Base-by-base conservation (phyloP, 768 basidiomycete species). In the Dioszegia crocea region DNA sequence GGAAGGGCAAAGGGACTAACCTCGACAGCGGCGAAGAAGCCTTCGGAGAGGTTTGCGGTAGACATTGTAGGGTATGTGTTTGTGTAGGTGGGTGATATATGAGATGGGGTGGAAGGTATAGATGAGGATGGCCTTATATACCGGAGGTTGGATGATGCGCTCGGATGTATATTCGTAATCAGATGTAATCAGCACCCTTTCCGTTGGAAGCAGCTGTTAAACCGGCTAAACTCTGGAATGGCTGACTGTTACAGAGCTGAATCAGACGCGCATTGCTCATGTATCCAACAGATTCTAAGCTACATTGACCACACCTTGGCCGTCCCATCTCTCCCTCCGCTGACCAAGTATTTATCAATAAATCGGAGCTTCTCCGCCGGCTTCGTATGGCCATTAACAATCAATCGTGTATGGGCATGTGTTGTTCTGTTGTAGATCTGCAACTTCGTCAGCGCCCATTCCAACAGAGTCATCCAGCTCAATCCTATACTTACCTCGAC, bases 221-320 rank as follows among this genome's bases (percentile, higher is more conserved):
- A 33, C 33, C 33, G 33, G 33, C 14, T 6, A 14, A 33, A 33
- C 14, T 33, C 33, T 33, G 33, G 33, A 33, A 6, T 14, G 8
- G 14, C 33, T 33, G 6, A 33, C 8, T 14, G 14, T 6, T 33
- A 33, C 33, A 14, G 33, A 33, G 33, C 33, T 6, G 33, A 14
- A 6, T 6, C 33, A 6, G 33, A 33, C 14, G 33, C 6, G 33
- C 33, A 14, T 6, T 33, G 33, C n/a, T n/a, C n/a, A n/a, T n/a
- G n/a, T n/a, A n/a, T n/a, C n/a, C n/a, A n/a, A n/a, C n/a, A n/a
- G n/a, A n/a, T n/a, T n/a, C 36, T 9, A 38, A 9, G 36, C 17
- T 38, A 97, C 76, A 97, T 79, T 46, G 91, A 90, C 93, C 93
- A 97, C 63, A 94, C 86, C 80, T 93, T 96, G 65, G 94, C 83